Evolutionary conservation across 2,329 filamentous ascomycete genomes (phyloP).

Genomic region (Pseudogymnoascus sp.): DNA sequence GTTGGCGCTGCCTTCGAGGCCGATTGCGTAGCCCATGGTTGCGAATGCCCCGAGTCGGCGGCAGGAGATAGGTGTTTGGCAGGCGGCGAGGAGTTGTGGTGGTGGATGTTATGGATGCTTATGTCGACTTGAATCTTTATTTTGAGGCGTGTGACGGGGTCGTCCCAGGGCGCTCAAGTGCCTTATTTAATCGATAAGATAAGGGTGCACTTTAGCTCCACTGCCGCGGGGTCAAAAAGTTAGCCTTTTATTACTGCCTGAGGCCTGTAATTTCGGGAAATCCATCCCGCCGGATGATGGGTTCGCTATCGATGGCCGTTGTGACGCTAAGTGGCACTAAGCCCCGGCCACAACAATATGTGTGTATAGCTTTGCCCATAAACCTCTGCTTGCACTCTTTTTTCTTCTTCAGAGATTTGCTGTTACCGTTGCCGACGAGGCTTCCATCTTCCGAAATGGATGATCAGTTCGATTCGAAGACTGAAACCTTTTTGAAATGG

Average conservation of each 20-base stretch:
- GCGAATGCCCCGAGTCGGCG: not conserved
- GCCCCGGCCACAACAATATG: conserved; percentile 4
- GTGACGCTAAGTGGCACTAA: conserved; percentile 7
- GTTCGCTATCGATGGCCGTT: conserved; percentile 3
- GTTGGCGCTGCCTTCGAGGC: conserved; percentile 90
- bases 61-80: not conserved
- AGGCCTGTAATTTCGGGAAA: not conserved
- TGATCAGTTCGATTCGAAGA: conserved; percentile 26
- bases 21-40: conserved; percentile 40
- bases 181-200: conserved; percentile 7
- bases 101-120: not conserved
- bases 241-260: not conserved
- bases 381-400: not conserved
- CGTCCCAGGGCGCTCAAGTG: not conserved
- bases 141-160: not conserved
- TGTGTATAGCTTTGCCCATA: conserved; percentile 6
- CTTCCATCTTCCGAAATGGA: not conserved
- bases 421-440: not conserved
- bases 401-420: not conserved
- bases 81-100: not conserved
- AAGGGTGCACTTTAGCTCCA: not conserved
- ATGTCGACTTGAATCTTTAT: not conserved
- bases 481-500: conserved; percentile 48
- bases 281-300: conserved; percentile 1
- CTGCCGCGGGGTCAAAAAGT: not conserved